Evolutionary conservation across 2,329 filamentous ascomycete species (phyloP).

Genomic region (Fusarium nanum): DNA sequence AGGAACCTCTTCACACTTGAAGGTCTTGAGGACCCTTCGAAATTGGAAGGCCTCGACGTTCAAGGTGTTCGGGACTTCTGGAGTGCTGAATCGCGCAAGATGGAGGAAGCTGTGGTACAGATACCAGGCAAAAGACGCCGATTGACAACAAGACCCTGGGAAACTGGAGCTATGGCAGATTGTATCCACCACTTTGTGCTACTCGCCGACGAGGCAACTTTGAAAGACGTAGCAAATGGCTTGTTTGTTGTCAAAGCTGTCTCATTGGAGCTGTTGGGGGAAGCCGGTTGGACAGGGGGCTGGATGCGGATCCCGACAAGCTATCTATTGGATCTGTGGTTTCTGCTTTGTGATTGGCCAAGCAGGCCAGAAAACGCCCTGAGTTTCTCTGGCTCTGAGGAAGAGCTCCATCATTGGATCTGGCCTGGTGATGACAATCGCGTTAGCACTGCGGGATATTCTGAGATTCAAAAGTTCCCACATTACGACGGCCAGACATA

Average conservation of each 20-base stretch:
- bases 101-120: neutral
- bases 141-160: neutral
- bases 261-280: neutral
- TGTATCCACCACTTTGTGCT: neutral
- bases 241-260: constrained; percentile 10
- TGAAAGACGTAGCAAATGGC: neutral
- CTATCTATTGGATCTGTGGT: constrained; percentile 24
- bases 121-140: neutral
- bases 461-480: neutral
- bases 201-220: neutral
- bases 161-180: neutral
- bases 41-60: neutral
- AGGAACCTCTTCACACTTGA: neutral
- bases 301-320: constrained; percentile 17
- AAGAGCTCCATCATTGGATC: neutral
- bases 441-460: neutral
- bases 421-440: neutral
- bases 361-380: neutral
- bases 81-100: neutral
- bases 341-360: neutral
- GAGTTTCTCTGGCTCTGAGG: neutral
- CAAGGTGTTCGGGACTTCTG: neutral
- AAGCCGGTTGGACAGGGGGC: neutral
- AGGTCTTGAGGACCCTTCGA: neutral
- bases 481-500: neutral